Percentiles rank a stretch among this genome's conserved stretches.
phyloP scores from a whole-genome alignment of 306 rosid genomes.

The Acacia crassicarpa region DNA sequence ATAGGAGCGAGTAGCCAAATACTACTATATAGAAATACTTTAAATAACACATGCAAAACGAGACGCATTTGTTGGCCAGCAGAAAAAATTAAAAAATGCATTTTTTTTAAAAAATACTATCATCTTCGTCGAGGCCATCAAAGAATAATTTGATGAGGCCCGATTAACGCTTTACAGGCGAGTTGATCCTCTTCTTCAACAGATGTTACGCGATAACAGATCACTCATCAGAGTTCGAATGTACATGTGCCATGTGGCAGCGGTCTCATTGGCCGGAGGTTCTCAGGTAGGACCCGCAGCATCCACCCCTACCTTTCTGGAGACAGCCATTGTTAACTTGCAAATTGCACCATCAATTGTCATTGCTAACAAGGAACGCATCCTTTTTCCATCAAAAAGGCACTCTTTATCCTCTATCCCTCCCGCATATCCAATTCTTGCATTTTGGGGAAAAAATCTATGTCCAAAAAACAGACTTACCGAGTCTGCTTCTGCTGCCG shows the following conservation, averaged over 20 bases:
- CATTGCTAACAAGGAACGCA: slow-evolving; percentile 31
- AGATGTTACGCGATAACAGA: background rate
- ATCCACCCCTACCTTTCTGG: background rate
- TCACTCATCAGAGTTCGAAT: background rate
- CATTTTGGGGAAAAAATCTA: background rate
- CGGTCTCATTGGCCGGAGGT: background rate
- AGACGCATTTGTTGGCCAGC: background rate
- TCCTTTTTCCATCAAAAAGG: slow-evolving; percentile 5
- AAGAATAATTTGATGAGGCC: background rate
- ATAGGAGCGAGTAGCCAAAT: too few species aligned
- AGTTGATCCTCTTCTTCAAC: background rate
- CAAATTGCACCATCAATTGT: background rate
- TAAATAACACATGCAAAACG: too few species aligned
- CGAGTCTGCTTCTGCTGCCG: slow-evolving; percentile 81
- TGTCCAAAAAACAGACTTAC: slow-evolving; percentile 83
- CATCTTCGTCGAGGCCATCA: background rate
- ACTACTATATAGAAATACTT: too few species aligned
- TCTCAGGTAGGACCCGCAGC: background rate
- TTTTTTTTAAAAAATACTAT: background rate
- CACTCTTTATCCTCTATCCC: slow-evolving; percentile 7
- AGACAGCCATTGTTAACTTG: background rate
- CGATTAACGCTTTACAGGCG: background rate
- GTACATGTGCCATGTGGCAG: background rate
- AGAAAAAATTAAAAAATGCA: background rate
- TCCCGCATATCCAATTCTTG: background rate